phyloP scores from a whole-genome alignment of 2,329 filamentous ascomycete genomes.

The Thelonectria olida region DNA sequence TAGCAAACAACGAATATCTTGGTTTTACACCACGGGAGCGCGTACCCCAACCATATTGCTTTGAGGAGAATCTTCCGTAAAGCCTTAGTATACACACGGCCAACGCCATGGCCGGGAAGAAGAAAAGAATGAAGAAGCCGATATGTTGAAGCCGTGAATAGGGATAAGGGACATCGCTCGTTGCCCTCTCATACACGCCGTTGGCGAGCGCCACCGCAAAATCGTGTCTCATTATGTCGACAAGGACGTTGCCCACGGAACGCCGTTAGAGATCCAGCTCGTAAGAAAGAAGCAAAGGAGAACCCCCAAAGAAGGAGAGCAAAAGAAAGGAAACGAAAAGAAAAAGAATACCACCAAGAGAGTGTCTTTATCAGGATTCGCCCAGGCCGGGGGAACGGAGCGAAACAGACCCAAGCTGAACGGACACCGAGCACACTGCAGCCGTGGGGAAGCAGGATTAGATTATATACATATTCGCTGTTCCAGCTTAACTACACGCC shows the following conservation, averaged over 20 bases:
- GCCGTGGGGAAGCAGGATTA: no score
- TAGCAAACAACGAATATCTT: neutral
- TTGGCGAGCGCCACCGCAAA: conserved; percentile 8
- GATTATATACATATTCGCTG: no score
- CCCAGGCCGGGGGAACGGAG: neutral
- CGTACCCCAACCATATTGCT: conserved; percentile 29
- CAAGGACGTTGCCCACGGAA: neutral
- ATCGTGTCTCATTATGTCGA: conserved; percentile 22
- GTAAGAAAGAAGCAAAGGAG: neutral
- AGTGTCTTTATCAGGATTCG: neutral
- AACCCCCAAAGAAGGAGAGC: neutral
- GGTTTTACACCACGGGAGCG: no score
- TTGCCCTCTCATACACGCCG: conserved; percentile 16
- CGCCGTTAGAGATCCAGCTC: conserved; percentile 14
- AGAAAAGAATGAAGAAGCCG: conserved; percentile 30
- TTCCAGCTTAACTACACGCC: no score
- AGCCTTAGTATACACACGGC: conserved; percentile 22
- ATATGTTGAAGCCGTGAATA: conserved; percentile 28
- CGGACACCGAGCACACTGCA: no score
- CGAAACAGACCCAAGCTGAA: no score
- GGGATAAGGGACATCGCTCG: conserved; percentile 17
- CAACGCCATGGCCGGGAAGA: conserved; percentile 26
- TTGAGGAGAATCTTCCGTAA: conserved; percentile 24
- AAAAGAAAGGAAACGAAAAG: neutral
- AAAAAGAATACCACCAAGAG: neutral